A percentile compares a stretch with the other conserved stretches of the same genome.
Evolutionary conservation across 768 basidiomycete genomes (phyloP).

Genomic region (Mycena galericulata): DNA sequence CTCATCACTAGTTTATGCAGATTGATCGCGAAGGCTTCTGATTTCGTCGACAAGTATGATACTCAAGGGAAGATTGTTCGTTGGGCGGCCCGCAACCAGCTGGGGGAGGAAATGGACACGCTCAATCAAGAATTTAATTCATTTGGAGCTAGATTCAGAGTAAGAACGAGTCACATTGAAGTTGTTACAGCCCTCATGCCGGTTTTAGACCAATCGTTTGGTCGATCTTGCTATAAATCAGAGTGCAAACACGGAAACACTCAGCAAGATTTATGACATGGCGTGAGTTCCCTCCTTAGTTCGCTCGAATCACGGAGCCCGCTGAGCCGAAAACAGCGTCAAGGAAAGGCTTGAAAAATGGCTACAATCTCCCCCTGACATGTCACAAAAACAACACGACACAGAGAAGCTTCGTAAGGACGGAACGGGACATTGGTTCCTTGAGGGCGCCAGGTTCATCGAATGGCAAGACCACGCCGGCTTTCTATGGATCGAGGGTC

Average conservation of each 20-base stretch:
- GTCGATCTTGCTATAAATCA: conserved; percentile 13
- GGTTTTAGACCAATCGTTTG: conserved; percentile 8
- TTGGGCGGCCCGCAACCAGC: too few relatives aligned
- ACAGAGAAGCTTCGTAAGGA: neutral
- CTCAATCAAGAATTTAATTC: too few relatives aligned
- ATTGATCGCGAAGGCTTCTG: too few relatives aligned
- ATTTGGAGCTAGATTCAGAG: too few relatives aligned
- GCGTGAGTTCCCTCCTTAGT: neutral
- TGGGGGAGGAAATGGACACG: too few relatives aligned
- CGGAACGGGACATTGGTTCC: conserved; percentile 2
- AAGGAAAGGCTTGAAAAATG: neutral
- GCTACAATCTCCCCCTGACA: neutral
- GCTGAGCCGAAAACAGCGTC: too few relatives aligned
- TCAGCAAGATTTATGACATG: neutral
- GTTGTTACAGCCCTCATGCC: too few relatives aligned
- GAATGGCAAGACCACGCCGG: conserved; percentile 13
- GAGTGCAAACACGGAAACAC: neutral
- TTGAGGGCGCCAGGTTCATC: neutral
- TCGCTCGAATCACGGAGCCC: too few relatives aligned
- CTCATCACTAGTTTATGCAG: too few relatives aligned
- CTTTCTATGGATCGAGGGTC: neutral
- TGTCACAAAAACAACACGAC: neutral
- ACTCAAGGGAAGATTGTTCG: too few relatives aligned
- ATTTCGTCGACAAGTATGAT: too few relatives aligned
- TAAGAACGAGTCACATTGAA: too few relatives aligned